Evolutionary conservation across 2,329 filamentous ascomycete genomes (phyloP), one percentile per base, ranked within the genome.

Genomic region (Didymella pinodella): DNA sequence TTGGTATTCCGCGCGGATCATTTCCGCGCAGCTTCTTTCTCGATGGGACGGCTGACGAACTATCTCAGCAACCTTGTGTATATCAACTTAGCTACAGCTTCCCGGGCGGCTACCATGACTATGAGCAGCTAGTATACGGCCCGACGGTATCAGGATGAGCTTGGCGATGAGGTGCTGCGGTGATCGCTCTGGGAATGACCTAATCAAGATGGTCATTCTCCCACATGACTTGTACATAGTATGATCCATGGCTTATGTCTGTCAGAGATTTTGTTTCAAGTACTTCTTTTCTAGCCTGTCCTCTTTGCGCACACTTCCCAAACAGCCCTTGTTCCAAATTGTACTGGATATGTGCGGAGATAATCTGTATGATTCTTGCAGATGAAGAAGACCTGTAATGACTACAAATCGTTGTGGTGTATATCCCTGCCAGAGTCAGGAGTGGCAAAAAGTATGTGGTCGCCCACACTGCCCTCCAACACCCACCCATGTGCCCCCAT

Each of bases 31-130:
- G 68, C 67, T 43, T 71, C 71, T 0, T 63, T 75, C 0, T 54
- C 64, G 25, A 75, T 76, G 69, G 72, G 75, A 0, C 57, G 69
- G 18, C 73, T 73, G 72, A 61, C 73, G 31, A 68, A 68, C 20
- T 76, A 71, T 41, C 76, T 75, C 53, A 69, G 61, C 12, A 72
- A 70, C 22, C 73, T 72, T 0, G 69, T 69, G 3, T 18, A 18
- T 76, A 77, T 36, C 69, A 73, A 41, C 62, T 76, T 1, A 73
- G 75, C 0, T 71, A 75, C 52, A 69, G 74, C 29, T 46, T 77
- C 22, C 52, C 61, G 7, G 67, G 67, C 25, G 63, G 61, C 2
- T 74, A 74, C 55, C 59, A 64, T n/a, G 52, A 53, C 10, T 38
- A 61, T 22, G 32, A 63, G 53, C 53, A 58, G 40, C 36, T 48